These are phyloP conservation scores for Luffa aegyptiaca DNA, from an alignment of 306 rosid genomes.

Conservation along the genomic window DNA sequence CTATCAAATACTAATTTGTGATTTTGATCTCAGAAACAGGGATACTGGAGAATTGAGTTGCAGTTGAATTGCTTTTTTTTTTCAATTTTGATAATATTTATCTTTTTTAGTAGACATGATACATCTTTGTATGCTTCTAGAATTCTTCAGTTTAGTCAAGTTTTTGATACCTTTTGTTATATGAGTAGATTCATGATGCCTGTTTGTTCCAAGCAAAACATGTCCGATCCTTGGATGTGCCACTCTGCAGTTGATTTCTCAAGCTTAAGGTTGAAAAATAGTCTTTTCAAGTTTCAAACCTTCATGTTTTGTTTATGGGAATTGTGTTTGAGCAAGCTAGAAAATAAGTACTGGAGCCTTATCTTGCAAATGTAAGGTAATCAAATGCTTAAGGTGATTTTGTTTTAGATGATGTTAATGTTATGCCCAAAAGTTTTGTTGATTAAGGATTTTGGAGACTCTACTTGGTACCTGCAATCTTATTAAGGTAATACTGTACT, in stretches of 20 bases:
- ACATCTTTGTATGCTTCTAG: conserved; percentile 11
- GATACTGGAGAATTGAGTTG: conserved; percentile 12
- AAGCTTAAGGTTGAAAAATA: neutral
- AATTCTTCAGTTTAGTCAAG: neutral
- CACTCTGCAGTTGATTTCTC: neutral
- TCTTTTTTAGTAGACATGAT: conserved; percentile 4
- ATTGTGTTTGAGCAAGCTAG: too few species aligned
- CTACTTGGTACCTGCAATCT: too few species aligned
- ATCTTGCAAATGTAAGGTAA: too few species aligned
- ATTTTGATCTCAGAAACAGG: neutral
- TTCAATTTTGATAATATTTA: conserved; percentile 5
- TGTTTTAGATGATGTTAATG: too few species aligned
- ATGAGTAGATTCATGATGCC: neutral
- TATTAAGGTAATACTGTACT: too few species aligned
- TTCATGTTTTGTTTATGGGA: too few species aligned
- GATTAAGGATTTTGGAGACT: too few species aligned
- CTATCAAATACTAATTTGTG: conserved; percentile 42
- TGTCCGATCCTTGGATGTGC: neutral
- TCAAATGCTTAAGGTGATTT: too few species aligned
- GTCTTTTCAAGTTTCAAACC: neutral
- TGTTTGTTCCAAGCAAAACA: neutral
- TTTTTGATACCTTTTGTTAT: neutral
- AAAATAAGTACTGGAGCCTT: too few species aligned
- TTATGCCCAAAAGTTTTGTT: too few species aligned
- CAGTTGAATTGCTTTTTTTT: conserved; percentile 12